These are phyloP conservation scores for Nakazawaea pomicola DNA, from an alignment of 805 yeast genomes.

Conservation along the genomic window DNA sequence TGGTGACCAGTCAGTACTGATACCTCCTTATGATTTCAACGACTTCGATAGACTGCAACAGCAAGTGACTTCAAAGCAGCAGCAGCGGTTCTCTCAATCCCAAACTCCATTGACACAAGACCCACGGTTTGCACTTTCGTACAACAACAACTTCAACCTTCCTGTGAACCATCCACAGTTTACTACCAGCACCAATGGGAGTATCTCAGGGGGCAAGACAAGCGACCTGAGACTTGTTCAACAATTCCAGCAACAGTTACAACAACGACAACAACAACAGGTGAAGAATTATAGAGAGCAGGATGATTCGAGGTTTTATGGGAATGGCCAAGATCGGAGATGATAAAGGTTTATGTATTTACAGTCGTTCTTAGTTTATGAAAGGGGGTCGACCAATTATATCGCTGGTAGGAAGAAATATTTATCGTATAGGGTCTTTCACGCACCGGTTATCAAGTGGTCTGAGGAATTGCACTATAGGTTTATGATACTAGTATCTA, in stretches of 20 bases:
- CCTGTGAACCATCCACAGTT: constrained; percentile 1
- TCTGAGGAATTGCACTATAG: no score
- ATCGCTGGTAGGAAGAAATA: no score
- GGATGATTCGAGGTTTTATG: not conserved
- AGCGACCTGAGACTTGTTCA: constrained; percentile 9
- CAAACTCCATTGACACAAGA: not conserved
- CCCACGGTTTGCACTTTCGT: not conserved
- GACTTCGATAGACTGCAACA: not conserved
- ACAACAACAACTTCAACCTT: not conserved
- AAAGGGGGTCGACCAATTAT: no score
- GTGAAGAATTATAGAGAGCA: constrained; percentile 11
- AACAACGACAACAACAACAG: constrained; percentile 11
- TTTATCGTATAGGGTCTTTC: no score
- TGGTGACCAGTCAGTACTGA: not conserved
- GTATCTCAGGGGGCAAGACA: not conserved
- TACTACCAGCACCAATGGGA: not conserved
- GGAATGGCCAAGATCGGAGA: not conserved
- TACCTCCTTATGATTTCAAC: not conserved
- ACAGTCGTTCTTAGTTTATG: no score
- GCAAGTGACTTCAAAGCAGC: not conserved
- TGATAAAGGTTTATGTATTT: no score
- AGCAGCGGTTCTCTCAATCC: constrained; percentile 8
- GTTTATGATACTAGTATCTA: no score
- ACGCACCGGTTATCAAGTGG: no score
- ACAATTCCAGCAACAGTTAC: constrained; percentile 10